Percentiles rank a stretch among this genome's conserved stretches.
These are phyloP conservation scores for Tubosaeta brunneosetosa DNA, from an alignment of 768 basidiomycete species.

Conservation along the genomic window DNA sequence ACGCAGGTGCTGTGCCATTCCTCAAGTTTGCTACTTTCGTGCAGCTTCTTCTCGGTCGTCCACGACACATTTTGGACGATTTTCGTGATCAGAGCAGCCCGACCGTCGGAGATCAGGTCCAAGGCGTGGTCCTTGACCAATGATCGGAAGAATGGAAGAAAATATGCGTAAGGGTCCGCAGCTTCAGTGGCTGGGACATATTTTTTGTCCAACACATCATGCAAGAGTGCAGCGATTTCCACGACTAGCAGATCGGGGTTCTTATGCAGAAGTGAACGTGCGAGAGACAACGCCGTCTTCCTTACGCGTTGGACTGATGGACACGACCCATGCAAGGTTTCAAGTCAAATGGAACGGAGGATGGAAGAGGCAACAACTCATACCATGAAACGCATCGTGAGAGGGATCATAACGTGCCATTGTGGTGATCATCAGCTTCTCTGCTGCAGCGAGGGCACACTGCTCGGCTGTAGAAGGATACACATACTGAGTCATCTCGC, in stretches of 20 bases:
- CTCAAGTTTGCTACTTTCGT: slow-evolving; percentile 49
- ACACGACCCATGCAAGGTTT: not conserved
- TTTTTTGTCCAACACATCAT: slow-evolving; percentile 86
- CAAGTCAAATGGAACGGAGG: slow-evolving; percentile 1
- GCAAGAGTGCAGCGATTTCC: slow-evolving; percentile 83
- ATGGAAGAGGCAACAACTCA: slow-evolving; percentile 16
- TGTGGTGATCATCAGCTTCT: slow-evolving; percentile 63
- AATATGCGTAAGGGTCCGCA: slow-evolving; percentile 59
- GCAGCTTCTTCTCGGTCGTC: slow-evolving; percentile 73
- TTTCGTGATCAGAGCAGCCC: slow-evolving; percentile 49
- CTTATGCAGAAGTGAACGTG: slow-evolving; percentile 39
- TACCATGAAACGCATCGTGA: slow-evolving; percentile 77
- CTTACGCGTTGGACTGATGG: slow-evolving; percentile 79
- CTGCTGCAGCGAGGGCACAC: slow-evolving; percentile 50
- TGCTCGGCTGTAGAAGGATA: slow-evolving; percentile 55
- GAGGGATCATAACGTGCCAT: slow-evolving; percentile 80
- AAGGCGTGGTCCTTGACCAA: slow-evolving; percentile 41
- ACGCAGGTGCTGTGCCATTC: slow-evolving; percentile 66
- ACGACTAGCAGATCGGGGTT: slow-evolving; percentile 69
- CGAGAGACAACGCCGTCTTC: slow-evolving; percentile 68
- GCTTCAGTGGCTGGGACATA: slow-evolving; percentile 58
- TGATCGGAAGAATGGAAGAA: slow-evolving; percentile 58
- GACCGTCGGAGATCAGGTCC: slow-evolving; percentile 57
- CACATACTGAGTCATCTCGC: not conserved
- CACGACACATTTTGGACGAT: slow-evolving; percentile 82